Base-by-base conservation (phyloP, 2,329 filamentous ascomycete species). In the Coleophoma crateriformis region DNA sequence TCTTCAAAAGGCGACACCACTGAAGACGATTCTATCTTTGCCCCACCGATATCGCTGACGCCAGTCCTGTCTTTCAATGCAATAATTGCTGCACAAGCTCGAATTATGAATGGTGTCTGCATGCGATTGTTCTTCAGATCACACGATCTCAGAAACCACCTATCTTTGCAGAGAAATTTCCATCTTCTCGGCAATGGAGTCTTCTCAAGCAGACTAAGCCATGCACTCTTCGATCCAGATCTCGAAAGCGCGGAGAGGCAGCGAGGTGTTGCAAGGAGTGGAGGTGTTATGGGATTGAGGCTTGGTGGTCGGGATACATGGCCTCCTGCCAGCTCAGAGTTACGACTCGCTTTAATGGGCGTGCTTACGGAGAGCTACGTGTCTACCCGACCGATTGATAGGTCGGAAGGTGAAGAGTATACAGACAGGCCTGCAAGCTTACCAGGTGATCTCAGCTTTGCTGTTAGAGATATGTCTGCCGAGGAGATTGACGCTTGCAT, bases 321-420 rank as follows among this genome's bases (percentile, higher is more conserved):
- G 94, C 94, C 94, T 22, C 94, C 94, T 4, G 90, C 90, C 20
- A 95, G 88, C 65, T 96, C 91, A 0, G 94, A 97, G 65, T 71
- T 99, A n/a, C 82, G 90, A 10, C 75, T 97, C 5, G 89, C 89
- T 0, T 74, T 99, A 15, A 95, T 91, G 78, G 90, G 90, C 0
- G 79, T 97, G 1, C 71, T 97, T 7, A 78, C 79, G 2, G 91
- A 96, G 55, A 88, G 82, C 55, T 89, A 90, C 58, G 68, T 70
- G 22, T 60, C 63, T 39, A 51, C 56, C 13, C 50, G 54, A 13
- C 39, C 47, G 6, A 44, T 47, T 10, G 38, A 56, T 43, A 55
- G 50, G 60, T 56, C 65, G 61, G 34, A 67, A 61, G 37, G 57
- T 53, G 41, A 62, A 58, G 39, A 64, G 47, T 45, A 61, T 58